Evolutionary conservation across 176 grass and related monocot genomes (phyloP).

Genomic region (Musa itinerans): DNA sequence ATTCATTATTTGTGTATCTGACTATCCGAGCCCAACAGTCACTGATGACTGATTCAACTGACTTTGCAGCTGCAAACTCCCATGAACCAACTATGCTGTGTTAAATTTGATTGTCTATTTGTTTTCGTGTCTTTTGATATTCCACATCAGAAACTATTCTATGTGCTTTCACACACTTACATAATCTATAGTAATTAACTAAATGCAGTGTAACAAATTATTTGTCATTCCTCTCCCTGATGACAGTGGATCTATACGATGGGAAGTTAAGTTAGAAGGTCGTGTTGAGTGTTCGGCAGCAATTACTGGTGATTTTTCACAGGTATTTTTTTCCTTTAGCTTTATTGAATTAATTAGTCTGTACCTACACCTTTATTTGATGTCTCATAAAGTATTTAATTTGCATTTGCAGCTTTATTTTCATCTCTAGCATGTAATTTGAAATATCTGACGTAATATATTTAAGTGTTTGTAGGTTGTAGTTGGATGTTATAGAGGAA

Average conservation of each 20-base stretch:
- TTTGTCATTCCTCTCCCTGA: constrained; percentile 5
- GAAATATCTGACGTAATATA: constrained; percentile 11
- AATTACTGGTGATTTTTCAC: constrained; percentile 71
- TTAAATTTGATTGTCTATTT: no score
- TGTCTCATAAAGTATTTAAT: no score
- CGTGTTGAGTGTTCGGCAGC: constrained; percentile 67
- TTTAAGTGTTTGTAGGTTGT: constrained; percentile 50
- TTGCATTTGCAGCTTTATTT: background rate
- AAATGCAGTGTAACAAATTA: background rate
- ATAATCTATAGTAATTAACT: background rate
- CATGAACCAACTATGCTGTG: no score
- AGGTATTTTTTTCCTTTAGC: constrained; percentile 32
- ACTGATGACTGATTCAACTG: no score
- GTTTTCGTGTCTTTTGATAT: background rate
- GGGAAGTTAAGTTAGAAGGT: constrained; percentile 72
- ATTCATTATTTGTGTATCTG: no score
- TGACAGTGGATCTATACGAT: constrained; percentile 56
- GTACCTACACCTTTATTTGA: background rate
- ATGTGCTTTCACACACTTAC: background rate
- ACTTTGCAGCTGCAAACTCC: no score
- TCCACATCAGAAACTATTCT: background rate
- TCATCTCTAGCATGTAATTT: background rate
- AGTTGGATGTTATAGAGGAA: constrained; percentile 87
- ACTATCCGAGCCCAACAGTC: no score
- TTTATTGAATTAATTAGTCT: background rate